These are phyloP conservation scores for Aspergillus amoenus DNA, from an alignment of 2,329 filamentous ascomycete species.

Conservation along the genomic window DNA sequence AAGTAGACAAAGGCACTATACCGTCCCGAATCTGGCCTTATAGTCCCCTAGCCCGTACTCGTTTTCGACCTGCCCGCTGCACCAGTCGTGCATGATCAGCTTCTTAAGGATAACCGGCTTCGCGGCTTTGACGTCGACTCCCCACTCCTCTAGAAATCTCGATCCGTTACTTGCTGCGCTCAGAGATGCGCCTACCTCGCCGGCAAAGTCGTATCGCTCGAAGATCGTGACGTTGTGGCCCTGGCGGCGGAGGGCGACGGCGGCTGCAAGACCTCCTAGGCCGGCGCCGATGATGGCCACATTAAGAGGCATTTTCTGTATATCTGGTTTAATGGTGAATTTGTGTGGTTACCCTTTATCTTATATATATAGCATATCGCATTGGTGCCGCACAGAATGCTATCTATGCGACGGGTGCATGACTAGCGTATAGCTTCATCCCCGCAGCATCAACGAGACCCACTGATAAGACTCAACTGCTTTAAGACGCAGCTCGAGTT, in stretches of 20 bases:
- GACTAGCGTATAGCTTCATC: too few relatives aligned
- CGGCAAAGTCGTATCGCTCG: constrained; percentile 24
- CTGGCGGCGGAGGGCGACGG: constrained; percentile 21
- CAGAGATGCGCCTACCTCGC: constrained; percentile 24
- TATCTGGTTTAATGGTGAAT: too few relatives aligned
- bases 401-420: too few relatives aligned
- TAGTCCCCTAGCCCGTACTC: constrained; percentile 30
- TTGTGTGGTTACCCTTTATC: too few relatives aligned
- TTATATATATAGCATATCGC: too few relatives aligned
- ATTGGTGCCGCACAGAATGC: too few relatives aligned
- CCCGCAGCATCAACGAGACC: too few relatives aligned
- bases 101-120: constrained; percentile 29
- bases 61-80: constrained; percentile 23
- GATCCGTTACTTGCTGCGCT: constrained; percentile 24
- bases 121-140: constrained; percentile 20
- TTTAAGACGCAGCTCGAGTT: too few relatives aligned
- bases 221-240: constrained; percentile 24
- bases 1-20: neutral
- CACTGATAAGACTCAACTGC: too few relatives aligned
- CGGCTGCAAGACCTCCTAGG: constrained; percentile 23
- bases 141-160: constrained; percentile 23
- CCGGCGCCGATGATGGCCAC: constrained; percentile 27
- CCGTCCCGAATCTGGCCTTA: constrained; percentile 22
- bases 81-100: constrained; percentile 33
- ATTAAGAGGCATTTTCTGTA: constrained; percentile 14